Conservation (phyloP, 1,284 basidiomycete species). For the Tilletiaria anomala region DNA sequence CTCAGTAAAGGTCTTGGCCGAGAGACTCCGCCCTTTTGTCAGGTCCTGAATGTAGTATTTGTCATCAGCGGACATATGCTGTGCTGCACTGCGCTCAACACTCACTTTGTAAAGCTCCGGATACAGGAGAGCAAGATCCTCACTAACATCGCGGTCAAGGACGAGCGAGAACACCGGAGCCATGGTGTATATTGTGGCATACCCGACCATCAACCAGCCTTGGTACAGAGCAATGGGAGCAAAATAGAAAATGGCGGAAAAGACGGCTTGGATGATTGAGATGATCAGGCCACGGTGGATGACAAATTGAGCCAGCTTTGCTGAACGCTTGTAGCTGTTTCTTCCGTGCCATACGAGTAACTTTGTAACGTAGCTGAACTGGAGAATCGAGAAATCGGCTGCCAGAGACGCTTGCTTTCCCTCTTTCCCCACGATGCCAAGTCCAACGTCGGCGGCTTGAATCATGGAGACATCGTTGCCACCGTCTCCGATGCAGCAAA, state of each 20-base stretch:
- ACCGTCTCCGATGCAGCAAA: slow-evolving; percentile 93
- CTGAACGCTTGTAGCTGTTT: slow-evolving; percentile 93
- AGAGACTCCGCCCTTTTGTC: slow-evolving; percentile 48
- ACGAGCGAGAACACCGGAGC: slow-evolving; percentile 95
- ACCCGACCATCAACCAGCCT: slow-evolving; percentile 94
- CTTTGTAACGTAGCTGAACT: slow-evolving; percentile 88
- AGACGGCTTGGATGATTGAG: slow-evolving; percentile 75
- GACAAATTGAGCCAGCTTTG: slow-evolving; percentile 95
- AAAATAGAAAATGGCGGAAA: slow-evolving; percentile 95
- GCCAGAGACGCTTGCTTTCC: slow-evolving; percentile 95
- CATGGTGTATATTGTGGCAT: slow-evolving; percentile 97
- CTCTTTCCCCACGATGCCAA: slow-evolving; percentile 97
- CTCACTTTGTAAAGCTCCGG: slow-evolving; percentile 97
- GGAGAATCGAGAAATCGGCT: slow-evolving; percentile 92
- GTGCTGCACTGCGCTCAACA: slow-evolving; percentile 90
- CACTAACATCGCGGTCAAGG: slow-evolving; percentile 85
- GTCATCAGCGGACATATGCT: slow-evolving; percentile 43
- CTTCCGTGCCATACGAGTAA: slow-evolving; percentile 91
- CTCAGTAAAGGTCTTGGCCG: slow-evolving; percentile 92
- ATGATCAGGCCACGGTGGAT: slow-evolving; percentile 92
- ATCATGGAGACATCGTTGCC: slow-evolving; percentile 95
- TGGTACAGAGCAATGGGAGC: slow-evolving; percentile 96
- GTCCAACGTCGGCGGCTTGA: slow-evolving; percentile 80
- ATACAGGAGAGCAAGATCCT: slow-evolving; percentile 85
- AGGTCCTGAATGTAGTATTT: neutral